Evolutionary conservation across 75 land plant species (phyloP).

Genomic region (Pinus taeda): DNA sequence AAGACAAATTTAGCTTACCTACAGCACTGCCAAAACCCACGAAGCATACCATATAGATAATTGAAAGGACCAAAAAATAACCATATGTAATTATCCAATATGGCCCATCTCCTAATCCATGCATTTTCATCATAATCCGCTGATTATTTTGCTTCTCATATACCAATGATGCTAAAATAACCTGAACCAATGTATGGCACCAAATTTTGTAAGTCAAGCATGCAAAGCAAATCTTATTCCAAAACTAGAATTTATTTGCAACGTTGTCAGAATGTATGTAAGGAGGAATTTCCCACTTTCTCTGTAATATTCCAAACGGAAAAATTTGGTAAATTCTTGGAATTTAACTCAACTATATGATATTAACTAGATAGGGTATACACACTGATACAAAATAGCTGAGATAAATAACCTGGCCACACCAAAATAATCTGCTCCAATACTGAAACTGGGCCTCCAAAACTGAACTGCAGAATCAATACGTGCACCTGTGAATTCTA

Average conservation of each 20-base stretch:
- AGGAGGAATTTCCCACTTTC: not conserved
- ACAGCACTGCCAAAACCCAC: conserved; percentile 78
- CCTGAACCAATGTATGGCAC: conserved; percentile 37
- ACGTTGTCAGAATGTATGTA: not conserved
- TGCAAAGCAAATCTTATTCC: not conserved
- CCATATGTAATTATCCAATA: conserved; percentile 93
- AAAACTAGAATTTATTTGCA: not conserved
- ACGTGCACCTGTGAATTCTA: too few species aligned
- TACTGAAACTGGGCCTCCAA: too few species aligned
- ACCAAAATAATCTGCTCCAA: too few species aligned
- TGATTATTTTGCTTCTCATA: conserved; percentile 88
- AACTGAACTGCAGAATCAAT: too few species aligned
- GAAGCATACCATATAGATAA: conserved; percentile 69
- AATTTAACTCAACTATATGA: too few species aligned
- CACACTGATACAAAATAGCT: too few species aligned
- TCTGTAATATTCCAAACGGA: too few species aligned
- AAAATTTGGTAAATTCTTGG: too few species aligned
- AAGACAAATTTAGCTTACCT: not conserved
- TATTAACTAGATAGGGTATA: too few species aligned
- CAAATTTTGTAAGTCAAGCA: not conserved
- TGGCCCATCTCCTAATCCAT: conserved; percentile 95
- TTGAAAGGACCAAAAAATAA: conserved; percentile 71
- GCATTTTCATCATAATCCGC: conserved; percentile 99
- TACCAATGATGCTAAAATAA: conserved; percentile 74
- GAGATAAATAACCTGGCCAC: too few species aligned